phyloP scores from a whole-genome alignment of 257 asterid species.

The Solanum sejunctum region DNA sequence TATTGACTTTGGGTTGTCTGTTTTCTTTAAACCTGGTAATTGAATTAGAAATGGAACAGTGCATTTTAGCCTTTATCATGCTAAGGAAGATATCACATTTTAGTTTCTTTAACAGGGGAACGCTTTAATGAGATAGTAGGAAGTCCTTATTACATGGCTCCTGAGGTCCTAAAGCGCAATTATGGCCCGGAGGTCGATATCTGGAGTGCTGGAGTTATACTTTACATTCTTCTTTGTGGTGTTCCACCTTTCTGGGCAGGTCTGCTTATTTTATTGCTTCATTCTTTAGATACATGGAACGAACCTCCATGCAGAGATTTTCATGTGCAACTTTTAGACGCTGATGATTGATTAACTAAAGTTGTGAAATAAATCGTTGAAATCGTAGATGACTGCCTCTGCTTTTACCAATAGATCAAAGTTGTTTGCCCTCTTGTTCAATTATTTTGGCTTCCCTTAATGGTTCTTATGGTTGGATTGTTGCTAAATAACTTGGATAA shows the following conservation, averaged over 20 bases:
- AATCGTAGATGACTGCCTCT: background rate
- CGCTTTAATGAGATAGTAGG: conserved; percentile 51
- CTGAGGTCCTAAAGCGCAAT: conserved; percentile 59
- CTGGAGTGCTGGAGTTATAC: conserved; percentile 74
- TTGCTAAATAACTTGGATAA: background rate
- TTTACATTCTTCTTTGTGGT: conserved; percentile 62
- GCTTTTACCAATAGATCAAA: background rate
- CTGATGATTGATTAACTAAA: background rate
- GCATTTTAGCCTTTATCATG: background rate
- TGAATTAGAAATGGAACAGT: background rate
- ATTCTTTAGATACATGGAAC: background rate
- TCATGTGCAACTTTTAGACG: background rate
- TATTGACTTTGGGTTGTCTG: conserved; percentile 57
- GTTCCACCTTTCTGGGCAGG: conserved; percentile 89
- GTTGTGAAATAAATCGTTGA: background rate
- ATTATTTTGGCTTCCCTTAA: background rate
- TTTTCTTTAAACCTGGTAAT: conserved; percentile 61
- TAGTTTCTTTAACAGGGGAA: conserved; percentile 22
- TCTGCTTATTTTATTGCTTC: background rate
- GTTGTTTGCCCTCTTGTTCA: background rate
- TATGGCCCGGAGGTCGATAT: conserved; percentile 65
- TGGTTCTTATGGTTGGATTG: background rate
- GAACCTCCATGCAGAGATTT: background rate
- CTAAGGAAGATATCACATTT: background rate
- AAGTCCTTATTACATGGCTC: conserved; percentile 69